Evolutionary conservation across 306 rosid species (phyloP), one percentile per base, ranked within the genome.

Genomic region (Cucurbita moschata): DNA sequence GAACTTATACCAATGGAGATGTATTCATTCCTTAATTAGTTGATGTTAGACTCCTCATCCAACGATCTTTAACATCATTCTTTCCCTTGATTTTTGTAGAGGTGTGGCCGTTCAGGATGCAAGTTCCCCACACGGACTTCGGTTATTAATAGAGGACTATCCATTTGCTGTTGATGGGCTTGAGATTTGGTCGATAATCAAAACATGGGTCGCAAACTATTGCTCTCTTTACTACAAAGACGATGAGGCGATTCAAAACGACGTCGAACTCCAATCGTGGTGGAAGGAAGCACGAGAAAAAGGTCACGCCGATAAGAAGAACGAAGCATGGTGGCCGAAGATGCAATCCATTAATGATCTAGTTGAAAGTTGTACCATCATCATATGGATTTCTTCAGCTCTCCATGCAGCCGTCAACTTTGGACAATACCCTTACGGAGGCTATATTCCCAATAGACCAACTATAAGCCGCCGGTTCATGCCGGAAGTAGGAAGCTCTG

Each of bases 91-190:
- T 86, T 76, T 64, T 5, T 77, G 8, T 80, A 91, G 97, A 79
- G 91, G 91, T 71, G 56, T 91, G 79, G 97, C 97, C 1, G 80
- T 88, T 65, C 37, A 81, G 72, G 97, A 91, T 73, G 4, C 85
- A 54, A 80, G 78, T 16, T 69, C 81, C 1, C 86, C 90, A 10
- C 82, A 84, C 23, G 90, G 95, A 5, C 52, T 88, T 21, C 87
- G 83, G 2, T 84, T 90, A 8, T 75, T 87, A 35, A 77, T 90
- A 72, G 85, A 88, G 63, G 97, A 90, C 59, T 90, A 90, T 75
- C 97, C 97, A 8, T 90, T 77, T 80, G 97, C 96, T 60, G 92
- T 82, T 21, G 96, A 90, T 70, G 96, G 96, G 40, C 80, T 90
- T 47, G 88, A 86, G 76, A 88, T 90, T 62, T 90, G 96, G 95